A percentile compares a stretch with the other conserved stretches of the same genome.
Evolutionary conservation across 805 yeast genomes (phyloP).

Genomic region (Kazachstania martiniae): DNA sequence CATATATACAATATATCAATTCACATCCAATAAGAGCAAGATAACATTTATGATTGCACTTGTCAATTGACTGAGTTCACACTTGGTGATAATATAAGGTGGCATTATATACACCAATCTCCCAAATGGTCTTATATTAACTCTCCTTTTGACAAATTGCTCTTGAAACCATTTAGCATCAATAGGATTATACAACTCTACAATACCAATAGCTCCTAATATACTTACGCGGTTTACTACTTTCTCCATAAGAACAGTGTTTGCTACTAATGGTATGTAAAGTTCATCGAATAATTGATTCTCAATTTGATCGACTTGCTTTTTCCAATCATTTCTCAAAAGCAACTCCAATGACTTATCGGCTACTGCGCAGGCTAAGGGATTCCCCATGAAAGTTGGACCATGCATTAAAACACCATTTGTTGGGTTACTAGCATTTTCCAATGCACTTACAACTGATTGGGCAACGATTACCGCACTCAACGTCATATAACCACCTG

Average conservation of each 20-base stretch:
- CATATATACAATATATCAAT: too few relatives aligned
- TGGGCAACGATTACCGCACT: conserved; percentile 16
- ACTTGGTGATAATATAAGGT: conserved; percentile 15
- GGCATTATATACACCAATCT: conserved; percentile 21
- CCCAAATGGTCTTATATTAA: conserved; percentile 19
- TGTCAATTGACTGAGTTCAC: conserved; percentile 5
- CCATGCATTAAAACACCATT: conserved; percentile 23
- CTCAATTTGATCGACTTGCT: conserved; percentile 13
- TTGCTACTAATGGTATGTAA: conserved; percentile 5
- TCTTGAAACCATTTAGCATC: conserved; percentile 17
- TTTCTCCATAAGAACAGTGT: conserved; percentile 2
- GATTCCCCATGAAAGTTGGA: conserved; percentile 24
- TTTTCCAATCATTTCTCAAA: conserved; percentile 14
- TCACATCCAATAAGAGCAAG: too few relatives aligned
- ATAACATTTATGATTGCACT: background rate
- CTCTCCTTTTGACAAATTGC: conserved; percentile 7
- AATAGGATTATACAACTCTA: conserved; percentile 11
- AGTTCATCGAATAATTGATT: conserved; percentile 9
- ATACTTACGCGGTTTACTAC: conserved; percentile 12
- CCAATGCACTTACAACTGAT: conserved; percentile 11
- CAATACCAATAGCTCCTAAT: conserved; percentile 18
- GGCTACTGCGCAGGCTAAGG: conserved; percentile 21
- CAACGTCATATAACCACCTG: conserved; percentile 22
- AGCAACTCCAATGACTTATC: conserved; percentile 16
- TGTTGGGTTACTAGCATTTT: conserved; percentile 10